phyloP scores from a whole-genome alignment of 1,284 basidiomycete genomes.

The Sphagnurus paluster region DNA sequence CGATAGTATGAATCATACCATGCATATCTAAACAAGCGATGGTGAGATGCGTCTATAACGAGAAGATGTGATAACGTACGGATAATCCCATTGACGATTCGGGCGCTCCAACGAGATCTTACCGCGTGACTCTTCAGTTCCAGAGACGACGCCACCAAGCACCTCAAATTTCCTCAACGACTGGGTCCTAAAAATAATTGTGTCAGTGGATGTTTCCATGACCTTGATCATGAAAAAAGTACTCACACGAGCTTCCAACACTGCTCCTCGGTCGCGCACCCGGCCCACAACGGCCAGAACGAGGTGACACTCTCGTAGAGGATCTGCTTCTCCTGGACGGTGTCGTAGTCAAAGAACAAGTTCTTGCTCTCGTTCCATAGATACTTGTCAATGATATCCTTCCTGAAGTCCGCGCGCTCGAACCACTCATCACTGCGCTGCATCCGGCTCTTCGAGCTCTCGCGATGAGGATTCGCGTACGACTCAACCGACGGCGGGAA shows the following conservation, averaged over 20 bases:
- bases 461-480: constrained; percentile 62
- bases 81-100: constrained; percentile 98
- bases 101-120: constrained; percentile 94
- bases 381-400: constrained; percentile 89
- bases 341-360: constrained; percentile 97
- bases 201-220: constrained; percentile 3
- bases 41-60: constrained; percentile 11
- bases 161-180: constrained; percentile 96
- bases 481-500: constrained; percentile 86
- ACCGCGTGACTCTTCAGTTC: constrained; percentile 95
- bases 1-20: constrained; percentile 39
- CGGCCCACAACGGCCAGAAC: constrained; percentile 97
- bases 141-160: constrained; percentile 93
- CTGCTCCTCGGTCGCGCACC: constrained; percentile 93
- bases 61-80: constrained; percentile 47
- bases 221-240: background rate
- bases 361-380: constrained; percentile 96
- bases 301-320: constrained; percentile 95
- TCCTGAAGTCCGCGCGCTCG: constrained; percentile 79
- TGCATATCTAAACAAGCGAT: constrained; percentile 50
- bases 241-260: constrained; percentile 88
- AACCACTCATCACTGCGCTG: constrained; percentile 91
- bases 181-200: constrained; percentile 52
- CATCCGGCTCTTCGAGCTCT: constrained; percentile 59
- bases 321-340: constrained; percentile 85